These are phyloP conservation scores for Grigorovia yakushimaensis DNA, from an alignment of 805 yeast species.

Conservation along the genomic window DNA sequence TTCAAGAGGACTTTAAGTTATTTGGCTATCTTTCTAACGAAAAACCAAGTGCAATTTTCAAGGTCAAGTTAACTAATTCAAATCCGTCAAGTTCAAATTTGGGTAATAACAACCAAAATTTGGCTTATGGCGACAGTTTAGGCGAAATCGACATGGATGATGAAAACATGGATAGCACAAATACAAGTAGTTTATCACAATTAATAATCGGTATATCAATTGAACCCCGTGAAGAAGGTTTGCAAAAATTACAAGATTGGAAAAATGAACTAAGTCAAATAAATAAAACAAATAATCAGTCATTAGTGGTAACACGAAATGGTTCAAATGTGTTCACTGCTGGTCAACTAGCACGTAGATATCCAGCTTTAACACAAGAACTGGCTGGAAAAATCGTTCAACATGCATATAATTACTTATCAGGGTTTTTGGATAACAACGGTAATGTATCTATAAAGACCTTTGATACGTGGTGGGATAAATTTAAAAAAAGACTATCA, in stretches of 20 bases:
- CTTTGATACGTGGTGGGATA: conserved; percentile 93
- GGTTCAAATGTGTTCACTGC: conserved; percentile 19
- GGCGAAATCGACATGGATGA: conserved; percentile 53
- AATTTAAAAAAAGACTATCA: conserved; percentile 62
- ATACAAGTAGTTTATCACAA: conserved; percentile 29
- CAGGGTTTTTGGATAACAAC: conserved; percentile 71
- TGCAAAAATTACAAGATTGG: conserved; percentile 41
- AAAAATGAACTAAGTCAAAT: conserved; percentile 21
- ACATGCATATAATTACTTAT: conserved; percentile 83
- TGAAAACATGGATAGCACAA: conserved; percentile 30
- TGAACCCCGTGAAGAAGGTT: conserved; percentile 66
- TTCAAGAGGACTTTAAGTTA: conserved; percentile 45
- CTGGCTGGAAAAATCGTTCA: conserved; percentile 82
- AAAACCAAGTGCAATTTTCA: conserved; percentile 90
- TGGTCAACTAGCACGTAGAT: conserved; percentile 25
- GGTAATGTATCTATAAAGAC: conserved; percentile 82
- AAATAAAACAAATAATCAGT: conserved; percentile 17
- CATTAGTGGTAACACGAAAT: conserved; percentile 24
- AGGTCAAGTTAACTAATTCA: conserved; percentile 41
- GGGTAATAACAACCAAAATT: background rate
- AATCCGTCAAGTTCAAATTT: conserved; percentile 2
- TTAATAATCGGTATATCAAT: conserved; percentile 76
- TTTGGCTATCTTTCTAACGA: conserved; percentile 51
- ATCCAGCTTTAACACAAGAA: conserved; percentile 40
- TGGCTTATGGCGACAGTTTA: conserved; percentile 26